Conservation (phyloP, 164 flowering plant genomes). For the Berberis thunbergii region DNA sequence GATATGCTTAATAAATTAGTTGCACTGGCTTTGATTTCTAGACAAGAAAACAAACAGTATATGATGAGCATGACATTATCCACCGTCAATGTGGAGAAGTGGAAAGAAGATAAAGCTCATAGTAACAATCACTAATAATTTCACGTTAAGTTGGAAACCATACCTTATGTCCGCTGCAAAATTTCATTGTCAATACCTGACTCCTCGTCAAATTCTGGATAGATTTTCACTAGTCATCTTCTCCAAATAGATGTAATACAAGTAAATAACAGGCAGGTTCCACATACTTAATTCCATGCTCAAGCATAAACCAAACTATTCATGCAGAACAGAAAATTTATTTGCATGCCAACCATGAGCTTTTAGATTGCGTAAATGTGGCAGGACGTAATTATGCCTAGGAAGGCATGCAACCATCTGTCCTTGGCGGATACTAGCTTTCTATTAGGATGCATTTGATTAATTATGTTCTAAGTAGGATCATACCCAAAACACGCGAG, state of each 20-base stretch:
- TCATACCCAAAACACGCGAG: conserved; percentile 73
- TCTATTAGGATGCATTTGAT: too few species aligned
- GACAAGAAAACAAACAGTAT: too few species aligned
- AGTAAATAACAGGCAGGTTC: neutral
- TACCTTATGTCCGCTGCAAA: conserved; percentile 68
- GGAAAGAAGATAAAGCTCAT: neutral
- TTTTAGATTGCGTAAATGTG: too few species aligned
- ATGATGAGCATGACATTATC: neutral
- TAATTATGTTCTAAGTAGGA: neutral
- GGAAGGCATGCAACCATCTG: too few species aligned
- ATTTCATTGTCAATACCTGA: conserved; percentile 81
- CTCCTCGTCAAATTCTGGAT: conserved; percentile 72
- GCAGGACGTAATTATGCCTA: too few species aligned
- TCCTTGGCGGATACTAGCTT: too few species aligned
- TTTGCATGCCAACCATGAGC: neutral
- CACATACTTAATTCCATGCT: neutral
- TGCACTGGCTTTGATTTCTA: too few species aligned
- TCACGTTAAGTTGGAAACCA: conserved; percentile 4
- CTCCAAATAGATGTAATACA: neutral
- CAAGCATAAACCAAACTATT: neutral
- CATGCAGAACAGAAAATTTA: neutral
- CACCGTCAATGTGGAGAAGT: neutral
- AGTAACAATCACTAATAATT: neutral
- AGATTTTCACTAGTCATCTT: conserved; percentile 11
- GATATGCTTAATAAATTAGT: too few species aligned